Base-by-base conservation (phyloP, 768 basidiomycete species). In the Pluteus cervinus region DNA sequence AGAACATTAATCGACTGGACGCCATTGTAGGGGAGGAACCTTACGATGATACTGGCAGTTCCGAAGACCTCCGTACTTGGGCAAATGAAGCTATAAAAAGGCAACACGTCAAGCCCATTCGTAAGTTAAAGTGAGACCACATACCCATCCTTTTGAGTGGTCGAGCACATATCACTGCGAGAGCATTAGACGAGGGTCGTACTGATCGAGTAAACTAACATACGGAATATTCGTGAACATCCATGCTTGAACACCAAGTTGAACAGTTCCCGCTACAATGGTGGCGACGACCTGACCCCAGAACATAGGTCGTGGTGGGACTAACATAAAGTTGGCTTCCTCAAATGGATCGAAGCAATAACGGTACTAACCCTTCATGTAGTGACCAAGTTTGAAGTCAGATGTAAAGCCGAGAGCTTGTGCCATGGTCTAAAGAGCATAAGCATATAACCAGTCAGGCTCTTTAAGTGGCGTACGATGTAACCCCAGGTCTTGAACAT, bases 351-450 rank as follows among this genome's bases (percentile, higher is more conserved):
- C 7, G 33, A 22, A 10, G 37, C 11, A 16, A 5, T 36, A 35
- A 34, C 73, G 69, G 2, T 74, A 81, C 2, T 76, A 71, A 44
- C 86, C 69, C 59, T 81, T 82, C 76, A 76, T 80, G 46, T 79
- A 77, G 48, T 82, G 82, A 5, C 79, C 82, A 17, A 83, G 67
- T 52, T 82, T 84, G 54, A 81, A 76, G 56, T 83, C 80, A 20
- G 69, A 68, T 4, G 73, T 62, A 46, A 79, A 79, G 14, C 63
- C 65, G 49, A 78, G 59, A 1, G 75, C 80, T 53, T 72, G 71
- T 14, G 64, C 65, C 73, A 79, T 72, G 5, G 74, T 75, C 63
- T 57, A n/a, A 22, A 17, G 10, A 9, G 12, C 17, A 31, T 18
- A 5, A 12, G 33, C 20, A 37, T 11, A 7, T 3, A 10, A 34